Evolutionary conservation across 176 grass and related monocot species (phyloP).

Genomic region (Lolium rigidum): DNA sequence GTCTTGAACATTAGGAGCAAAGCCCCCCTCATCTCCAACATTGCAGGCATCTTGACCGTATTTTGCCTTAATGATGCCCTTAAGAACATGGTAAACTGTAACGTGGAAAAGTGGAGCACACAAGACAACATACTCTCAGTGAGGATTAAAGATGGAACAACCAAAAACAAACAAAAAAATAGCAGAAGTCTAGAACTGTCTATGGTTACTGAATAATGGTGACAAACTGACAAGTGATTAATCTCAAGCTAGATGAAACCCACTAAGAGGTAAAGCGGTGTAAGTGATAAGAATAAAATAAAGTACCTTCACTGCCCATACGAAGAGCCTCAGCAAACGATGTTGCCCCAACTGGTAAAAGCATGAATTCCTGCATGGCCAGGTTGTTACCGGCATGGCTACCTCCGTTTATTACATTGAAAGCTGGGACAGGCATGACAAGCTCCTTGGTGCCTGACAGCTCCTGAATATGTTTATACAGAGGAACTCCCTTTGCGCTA

Average conservation of each 20-base stretch:
- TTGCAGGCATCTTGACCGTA: conserved; percentile 99
- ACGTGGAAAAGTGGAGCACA: conserved; percentile 5
- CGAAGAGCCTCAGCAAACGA: conserved; percentile 87
- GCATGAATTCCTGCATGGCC: conserved; percentile 99
- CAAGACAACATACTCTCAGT: not conserved
- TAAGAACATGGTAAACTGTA: conserved; percentile 88
- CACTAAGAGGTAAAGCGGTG: not conserved
- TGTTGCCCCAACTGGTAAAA: conserved; percentile 83
- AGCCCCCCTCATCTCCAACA: conserved; percentile 95
- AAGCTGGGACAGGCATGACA: conserved; percentile 98
- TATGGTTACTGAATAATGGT: not conserved
- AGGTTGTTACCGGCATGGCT: conserved; percentile 99
- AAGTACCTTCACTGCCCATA: conserved; percentile 92
- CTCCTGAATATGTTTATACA: conserved; percentile 96
- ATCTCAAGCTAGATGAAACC: conserved; percentile 21
- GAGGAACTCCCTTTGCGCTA: conserved; percentile 81
- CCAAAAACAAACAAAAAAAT: not conserved
- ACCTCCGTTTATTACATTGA: conserved; percentile 98
- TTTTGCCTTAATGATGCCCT: conserved; percentile 98
- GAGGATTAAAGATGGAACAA: conserved; percentile 27
- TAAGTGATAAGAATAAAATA: not conserved
- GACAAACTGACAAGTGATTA: not conserved
- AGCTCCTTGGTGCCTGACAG: conserved; percentile 83
- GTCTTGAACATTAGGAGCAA: conserved; percentile 99
- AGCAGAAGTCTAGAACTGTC: not conserved